phyloP scores from a whole-genome alignment of 208 protist genomes.

The Crithidia thermophila region DNA sequence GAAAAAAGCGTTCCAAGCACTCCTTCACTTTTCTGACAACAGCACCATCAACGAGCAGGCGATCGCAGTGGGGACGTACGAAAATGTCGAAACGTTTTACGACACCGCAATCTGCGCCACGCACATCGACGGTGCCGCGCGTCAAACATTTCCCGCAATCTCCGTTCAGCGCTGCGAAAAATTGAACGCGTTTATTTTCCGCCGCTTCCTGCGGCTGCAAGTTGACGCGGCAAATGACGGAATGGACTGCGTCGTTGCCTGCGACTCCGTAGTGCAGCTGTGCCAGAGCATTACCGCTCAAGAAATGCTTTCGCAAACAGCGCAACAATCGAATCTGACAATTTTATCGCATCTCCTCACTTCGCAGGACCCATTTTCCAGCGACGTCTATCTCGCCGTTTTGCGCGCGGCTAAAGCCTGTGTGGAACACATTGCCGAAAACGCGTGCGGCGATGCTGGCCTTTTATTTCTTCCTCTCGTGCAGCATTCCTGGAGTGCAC shows the following conservation, averaged over 20 bases:
- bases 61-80: background rate
- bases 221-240: background rate
- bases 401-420: constrained; percentile 16
- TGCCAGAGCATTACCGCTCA: background rate
- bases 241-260: background rate
- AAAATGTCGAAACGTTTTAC: background rate
- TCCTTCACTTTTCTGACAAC: background rate
- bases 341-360: constrained; percentile 11
- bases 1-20: constrained; percentile 7
- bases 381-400: constrained; percentile 21
- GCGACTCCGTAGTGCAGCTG: constrained; percentile 17
- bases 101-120: background rate
- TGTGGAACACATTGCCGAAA: background rate
- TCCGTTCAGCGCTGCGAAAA: background rate
- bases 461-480: constrained; percentile 11
- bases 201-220: background rate
- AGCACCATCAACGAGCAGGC: background rate
- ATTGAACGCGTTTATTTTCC: background rate
- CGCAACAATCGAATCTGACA: background rate
- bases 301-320: background rate
- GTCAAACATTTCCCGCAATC: background rate
- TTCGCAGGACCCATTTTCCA: constrained; percentile 6
- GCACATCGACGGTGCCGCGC: background rate
- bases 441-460: background rate
- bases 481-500: constrained; percentile 23